Percentiles rank a stretch among this genome's conserved stretches.
phyloP scores from a whole-genome alignment of 2,329 filamentous ascomycete genomes.

The Penicillium sp. region DNA sequence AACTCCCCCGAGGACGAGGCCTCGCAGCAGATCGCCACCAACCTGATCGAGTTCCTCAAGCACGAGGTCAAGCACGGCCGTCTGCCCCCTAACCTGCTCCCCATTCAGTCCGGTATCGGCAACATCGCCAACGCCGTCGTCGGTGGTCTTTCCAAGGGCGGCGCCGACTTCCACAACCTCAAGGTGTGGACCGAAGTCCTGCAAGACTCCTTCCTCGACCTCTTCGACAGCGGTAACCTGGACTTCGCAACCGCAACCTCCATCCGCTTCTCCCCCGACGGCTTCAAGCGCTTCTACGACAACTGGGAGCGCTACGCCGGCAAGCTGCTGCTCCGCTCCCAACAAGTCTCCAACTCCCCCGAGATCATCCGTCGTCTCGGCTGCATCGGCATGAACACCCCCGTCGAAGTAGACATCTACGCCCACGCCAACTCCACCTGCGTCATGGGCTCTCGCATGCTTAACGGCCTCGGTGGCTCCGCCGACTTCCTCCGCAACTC shows the following conservation, averaged over 20 bases:
- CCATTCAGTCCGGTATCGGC: conserved; percentile 81
- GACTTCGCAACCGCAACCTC: conserved; percentile 88
- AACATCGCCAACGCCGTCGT: conserved; percentile 93
- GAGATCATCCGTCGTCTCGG: conserved; percentile 85
- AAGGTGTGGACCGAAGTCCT: conserved; percentile 93
- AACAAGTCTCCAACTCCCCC: conserved; percentile 82
- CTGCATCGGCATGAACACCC: conserved; percentile 92
- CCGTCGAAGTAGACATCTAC: conserved; percentile 91
- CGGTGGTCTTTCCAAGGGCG: conserved; percentile 67
- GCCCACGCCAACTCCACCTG: conserved; percentile 88
- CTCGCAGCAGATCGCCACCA: conserved; percentile 67
- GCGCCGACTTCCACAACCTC: conserved; percentile 77
- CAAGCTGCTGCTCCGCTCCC: conserved; percentile 80
- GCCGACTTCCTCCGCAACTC: conserved; percentile 74
- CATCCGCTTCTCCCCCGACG: conserved; percentile 84
- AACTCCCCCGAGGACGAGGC: conserved; percentile 72
- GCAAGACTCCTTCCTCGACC: conserved; percentile 87
- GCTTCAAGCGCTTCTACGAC: conserved; percentile 86
- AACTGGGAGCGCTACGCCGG: conserved; percentile 74
- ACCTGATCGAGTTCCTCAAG: conserved; percentile 81
- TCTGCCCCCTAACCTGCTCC: conserved; percentile 70
- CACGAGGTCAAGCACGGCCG: conserved; percentile 77
- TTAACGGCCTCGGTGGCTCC: conserved; percentile 77
- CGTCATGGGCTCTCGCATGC: conserved; percentile 82
- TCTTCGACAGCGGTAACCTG: conserved; percentile 81